phyloP scores from a whole-genome alignment of 2,329 filamentous ascomycete species.

The Colletotrichum nymphaeae region DNA sequence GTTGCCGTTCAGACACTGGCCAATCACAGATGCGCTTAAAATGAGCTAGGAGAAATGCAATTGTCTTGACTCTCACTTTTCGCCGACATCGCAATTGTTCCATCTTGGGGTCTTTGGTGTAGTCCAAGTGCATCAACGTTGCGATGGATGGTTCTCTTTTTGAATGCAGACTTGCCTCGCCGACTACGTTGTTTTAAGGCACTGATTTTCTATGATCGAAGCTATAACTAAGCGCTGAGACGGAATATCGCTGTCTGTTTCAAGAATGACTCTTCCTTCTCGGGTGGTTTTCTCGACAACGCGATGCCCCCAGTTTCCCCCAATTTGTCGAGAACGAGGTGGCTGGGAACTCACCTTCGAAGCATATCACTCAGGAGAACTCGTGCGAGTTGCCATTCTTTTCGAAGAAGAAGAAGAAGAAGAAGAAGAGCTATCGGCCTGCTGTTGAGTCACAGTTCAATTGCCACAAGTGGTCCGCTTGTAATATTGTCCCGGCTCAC shows the following conservation, averaged over 20 bases:
- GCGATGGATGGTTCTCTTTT: neutral
- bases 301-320: neutral
- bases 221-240: neutral
- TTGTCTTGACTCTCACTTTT: neutral
- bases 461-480: neutral
- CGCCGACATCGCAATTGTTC: slow-evolving; percentile 28
- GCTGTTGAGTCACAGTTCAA: neutral
- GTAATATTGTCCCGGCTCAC: neutral
- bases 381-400: neutral
- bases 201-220: neutral
- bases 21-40: slow-evolving; percentile 10
- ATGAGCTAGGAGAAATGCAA: slow-evolving; percentile 3
- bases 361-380: neutral
- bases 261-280: neutral
- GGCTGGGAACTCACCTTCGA: neutral
- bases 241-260: neutral
- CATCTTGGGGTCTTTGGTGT: neutral
- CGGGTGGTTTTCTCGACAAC: neutral
- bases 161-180: neutral
- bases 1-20: neutral
- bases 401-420: neutral
- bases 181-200: neutral
- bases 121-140: neutral
- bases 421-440: neutral
- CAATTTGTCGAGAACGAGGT: neutral